phyloP scores from a whole-genome alignment of 202 grass and related monocot species.

The Panicum virgatum region DNA sequence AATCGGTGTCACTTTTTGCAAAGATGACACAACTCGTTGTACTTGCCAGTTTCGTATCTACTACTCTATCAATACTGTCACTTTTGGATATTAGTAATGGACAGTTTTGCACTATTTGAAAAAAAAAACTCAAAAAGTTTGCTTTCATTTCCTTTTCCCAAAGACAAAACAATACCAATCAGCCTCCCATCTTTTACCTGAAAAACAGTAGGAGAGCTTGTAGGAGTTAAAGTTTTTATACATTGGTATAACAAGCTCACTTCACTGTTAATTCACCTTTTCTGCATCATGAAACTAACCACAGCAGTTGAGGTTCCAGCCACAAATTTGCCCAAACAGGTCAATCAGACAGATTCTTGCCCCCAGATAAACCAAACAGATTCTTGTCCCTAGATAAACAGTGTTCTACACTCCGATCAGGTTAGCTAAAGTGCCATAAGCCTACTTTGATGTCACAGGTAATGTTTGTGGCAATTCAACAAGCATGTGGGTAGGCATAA shows the following conservation, averaged over 20 bases:
- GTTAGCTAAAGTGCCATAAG: constrained; percentile 26
- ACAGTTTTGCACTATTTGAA: constrained; percentile 17
- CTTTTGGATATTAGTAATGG: neutral
- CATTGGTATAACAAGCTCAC: constrained; percentile 8
- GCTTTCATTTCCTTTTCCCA: neutral
- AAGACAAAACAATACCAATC: constrained; percentile 8
- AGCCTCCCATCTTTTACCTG: constrained; percentile 9
- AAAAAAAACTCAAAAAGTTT: too few species aligned
- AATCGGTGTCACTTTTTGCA: neutral
- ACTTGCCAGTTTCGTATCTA: constrained; percentile 5
- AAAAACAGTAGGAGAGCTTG: constrained; percentile 10
- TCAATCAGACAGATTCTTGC: neutral
- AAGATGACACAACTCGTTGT: constrained; percentile 15
- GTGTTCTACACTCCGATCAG: constrained; percentile 10
- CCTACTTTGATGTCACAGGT: constrained; percentile 48
- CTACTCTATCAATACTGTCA: constrained; percentile 20
- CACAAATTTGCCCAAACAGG: neutral
- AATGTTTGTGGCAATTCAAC: constrained; percentile 64
- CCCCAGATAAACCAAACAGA: too few species aligned
- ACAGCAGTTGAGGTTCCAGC: constrained; percentile 14
- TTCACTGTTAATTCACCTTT: constrained; percentile 26
- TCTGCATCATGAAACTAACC: constrained; percentile 6
- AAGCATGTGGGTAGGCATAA: constrained; percentile 69
- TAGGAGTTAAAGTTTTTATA: neutral
- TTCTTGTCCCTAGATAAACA: too few species aligned